Conservation (phyloP, 345 rosid genomes). For the Salix dunnii region DNA sequence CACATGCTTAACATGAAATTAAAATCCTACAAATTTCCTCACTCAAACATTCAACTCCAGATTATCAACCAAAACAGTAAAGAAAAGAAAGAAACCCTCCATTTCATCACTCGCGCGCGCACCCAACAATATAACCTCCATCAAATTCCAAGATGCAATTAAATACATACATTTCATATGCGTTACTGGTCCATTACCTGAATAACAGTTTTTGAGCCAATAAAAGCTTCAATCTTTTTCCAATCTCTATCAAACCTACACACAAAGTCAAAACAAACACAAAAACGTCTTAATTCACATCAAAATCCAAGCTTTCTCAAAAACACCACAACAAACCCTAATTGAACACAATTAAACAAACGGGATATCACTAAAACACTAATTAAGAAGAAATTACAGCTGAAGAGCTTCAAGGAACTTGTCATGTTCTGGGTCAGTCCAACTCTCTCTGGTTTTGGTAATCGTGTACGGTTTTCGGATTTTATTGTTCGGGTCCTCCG, state of each 20-base stretch:
- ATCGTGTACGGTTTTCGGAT: conserved; percentile 89
- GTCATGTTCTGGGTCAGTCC: conserved; percentile 95
- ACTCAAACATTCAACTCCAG: neutral
- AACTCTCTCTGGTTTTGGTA: conserved; percentile 91
- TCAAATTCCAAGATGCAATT: neutral
- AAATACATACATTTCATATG: neutral
- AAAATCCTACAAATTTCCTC: neutral
- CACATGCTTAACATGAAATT: neutral
- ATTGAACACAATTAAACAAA: neutral
- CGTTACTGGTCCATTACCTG: conserved; percentile 50
- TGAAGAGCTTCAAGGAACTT: conserved; percentile 93
- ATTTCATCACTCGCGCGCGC: neutral
- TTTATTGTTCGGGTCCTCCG: conserved; percentile 64
- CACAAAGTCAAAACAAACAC: neutral
- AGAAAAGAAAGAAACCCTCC: neutral
- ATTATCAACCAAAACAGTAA: neutral
- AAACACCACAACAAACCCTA: neutral
- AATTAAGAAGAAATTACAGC: conserved; percentile 41
- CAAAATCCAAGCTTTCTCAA: neutral
- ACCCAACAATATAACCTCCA: neutral
- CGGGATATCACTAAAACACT: neutral
- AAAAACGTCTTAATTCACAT: neutral
- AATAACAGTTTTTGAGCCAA: conserved; percentile 88
- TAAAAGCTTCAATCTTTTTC: conserved; percentile 95
- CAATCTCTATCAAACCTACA: conserved; percentile 88